Conservation (phyloP, 139 green algal genomes). For the Chlorella vulgaris region DNA sequence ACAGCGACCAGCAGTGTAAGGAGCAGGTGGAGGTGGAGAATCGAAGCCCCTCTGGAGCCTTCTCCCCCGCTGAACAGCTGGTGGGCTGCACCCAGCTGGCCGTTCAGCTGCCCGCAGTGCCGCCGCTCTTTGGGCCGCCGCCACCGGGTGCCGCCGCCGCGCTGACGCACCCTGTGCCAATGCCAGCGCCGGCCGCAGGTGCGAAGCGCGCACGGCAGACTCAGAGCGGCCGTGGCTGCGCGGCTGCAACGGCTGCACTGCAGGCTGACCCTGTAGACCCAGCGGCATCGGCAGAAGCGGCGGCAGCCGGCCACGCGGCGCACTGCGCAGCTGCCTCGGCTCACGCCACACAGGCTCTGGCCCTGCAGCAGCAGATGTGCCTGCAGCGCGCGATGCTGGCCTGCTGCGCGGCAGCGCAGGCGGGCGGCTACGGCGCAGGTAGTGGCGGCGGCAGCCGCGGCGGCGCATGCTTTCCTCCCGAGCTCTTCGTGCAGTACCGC, state of each 20-base stretch:
- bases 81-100: not conserved
- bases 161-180: too few species aligned
- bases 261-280: not conserved
- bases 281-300: not conserved
- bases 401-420: not conserved
- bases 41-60: not conserved
- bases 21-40: not conserved
- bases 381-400: not conserved
- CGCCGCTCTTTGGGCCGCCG: not conserved
- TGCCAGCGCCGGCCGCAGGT: too few species aligned
- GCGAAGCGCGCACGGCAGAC: too few species aligned
- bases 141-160: too few species aligned
- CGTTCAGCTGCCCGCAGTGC: conserved; percentile 2
- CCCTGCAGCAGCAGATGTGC: conserved; percentile 3
- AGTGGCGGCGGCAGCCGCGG: not conserved
- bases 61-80: not conserved
- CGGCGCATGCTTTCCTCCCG: not conserved
- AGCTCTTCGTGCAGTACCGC: not conserved
- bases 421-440: not conserved
- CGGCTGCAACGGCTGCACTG: not conserved
- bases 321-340: conserved; percentile 5
- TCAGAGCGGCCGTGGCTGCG: not conserved
- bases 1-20: too few species aligned
- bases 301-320: not conserved
- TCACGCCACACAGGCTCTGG: not conserved